These are phyloP conservation scores for Jatropha multifida DNA, from an alignment of 441 rosid species.

Conservation along the genomic window DNA sequence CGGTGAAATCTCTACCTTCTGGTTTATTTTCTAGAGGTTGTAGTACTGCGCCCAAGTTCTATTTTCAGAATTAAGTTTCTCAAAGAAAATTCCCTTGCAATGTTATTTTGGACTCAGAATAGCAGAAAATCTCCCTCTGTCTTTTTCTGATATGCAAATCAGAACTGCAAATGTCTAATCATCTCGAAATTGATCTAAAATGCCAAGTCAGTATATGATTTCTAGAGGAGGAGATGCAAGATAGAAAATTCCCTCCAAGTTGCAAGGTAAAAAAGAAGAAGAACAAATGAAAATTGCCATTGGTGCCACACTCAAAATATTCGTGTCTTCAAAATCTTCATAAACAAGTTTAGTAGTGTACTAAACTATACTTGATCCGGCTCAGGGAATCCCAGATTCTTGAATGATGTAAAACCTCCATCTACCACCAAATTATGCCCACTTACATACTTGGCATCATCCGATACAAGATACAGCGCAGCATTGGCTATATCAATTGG, in stretches of 20 bases:
- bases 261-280: background rate
- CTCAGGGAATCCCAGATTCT: slow-evolving; percentile 48
- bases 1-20: background rate
- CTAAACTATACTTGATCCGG: slow-evolving; percentile 38
- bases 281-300: background rate
- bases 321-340: background rate
- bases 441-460: slow-evolving; percentile 74
- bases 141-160: background rate
- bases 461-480: slow-evolving; percentile 77
- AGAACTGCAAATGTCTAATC: background rate
- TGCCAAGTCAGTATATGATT: background rate
- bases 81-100: background rate
- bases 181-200: background rate
- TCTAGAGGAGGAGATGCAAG: background rate
- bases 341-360: background rate
- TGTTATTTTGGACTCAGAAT: background rate
- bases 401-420: slow-evolving; percentile 79
- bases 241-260: background rate
- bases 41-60: background rate
- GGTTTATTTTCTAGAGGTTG: background rate
- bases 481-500: slow-evolving; percentile 74
- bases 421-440: slow-evolving; percentile 89
- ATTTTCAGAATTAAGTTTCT: background rate
- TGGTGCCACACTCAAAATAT: background rate
- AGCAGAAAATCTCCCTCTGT: background rate